Conservation (phyloP, 306 rosid genomes). For the Pyrus pyrifolia region DNA sequence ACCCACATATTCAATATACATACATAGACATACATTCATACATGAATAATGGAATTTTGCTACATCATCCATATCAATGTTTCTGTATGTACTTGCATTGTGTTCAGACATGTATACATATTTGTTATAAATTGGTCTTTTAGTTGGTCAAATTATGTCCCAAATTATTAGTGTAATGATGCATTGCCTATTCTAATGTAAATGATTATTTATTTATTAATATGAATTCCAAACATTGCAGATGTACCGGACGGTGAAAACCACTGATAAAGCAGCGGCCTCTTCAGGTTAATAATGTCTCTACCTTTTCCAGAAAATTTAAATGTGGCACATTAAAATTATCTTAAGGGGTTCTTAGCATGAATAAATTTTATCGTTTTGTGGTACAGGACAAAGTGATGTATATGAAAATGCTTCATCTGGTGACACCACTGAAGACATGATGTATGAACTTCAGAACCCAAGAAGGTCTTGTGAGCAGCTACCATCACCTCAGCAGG, state of each 20-base stretch:
- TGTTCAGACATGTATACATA: constrained; percentile 24
- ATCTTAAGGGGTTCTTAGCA: background rate
- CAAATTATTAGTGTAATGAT: constrained; percentile 2
- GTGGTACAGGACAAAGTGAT: constrained; percentile 57
- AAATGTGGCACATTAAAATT: background rate
- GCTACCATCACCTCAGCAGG: constrained; percentile 18
- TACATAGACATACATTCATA: background rate
- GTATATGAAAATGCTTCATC: constrained; percentile 80
- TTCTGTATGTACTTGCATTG: constrained; percentile 40
- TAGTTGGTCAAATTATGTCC: background rate
- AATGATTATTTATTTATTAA: background rate
- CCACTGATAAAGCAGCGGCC: constrained; percentile 83
- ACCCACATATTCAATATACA: constrained; percentile 1
- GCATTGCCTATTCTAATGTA: background rate
- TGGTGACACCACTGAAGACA: constrained; percentile 78
- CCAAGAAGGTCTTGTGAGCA: constrained; percentile 40
- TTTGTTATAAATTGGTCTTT: no score
- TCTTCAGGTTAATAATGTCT: constrained; percentile 53
- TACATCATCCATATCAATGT: constrained; percentile 23
- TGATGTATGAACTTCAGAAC: constrained; percentile 59
- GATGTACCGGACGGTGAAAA: constrained; percentile 99
- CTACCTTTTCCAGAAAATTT: background rate
- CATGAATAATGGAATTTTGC: background rate
- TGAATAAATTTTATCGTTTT: background rate
- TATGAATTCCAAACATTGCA: constrained; percentile 3